Percentiles rank a stretch among this genome's conserved stretches.
phyloP scores from a whole-genome alignment of 768 basidiomycete species.

The Arthromyces matolae region DNA sequence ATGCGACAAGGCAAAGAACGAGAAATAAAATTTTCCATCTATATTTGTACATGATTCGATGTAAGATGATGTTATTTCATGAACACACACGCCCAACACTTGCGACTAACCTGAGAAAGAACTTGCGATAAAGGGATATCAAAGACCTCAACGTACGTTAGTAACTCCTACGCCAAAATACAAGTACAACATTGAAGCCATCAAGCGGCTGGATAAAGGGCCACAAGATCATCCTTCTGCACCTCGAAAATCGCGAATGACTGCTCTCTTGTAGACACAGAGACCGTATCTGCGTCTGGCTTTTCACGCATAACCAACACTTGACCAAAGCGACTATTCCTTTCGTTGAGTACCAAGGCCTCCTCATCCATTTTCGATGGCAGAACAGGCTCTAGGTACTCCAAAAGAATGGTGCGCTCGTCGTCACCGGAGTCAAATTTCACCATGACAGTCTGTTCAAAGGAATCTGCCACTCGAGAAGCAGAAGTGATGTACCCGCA shows the following conservation, averaged over 20 bases:
- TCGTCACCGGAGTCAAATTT: conserved; percentile 29
- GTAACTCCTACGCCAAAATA: neutral
- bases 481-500: conserved; percentile 25
- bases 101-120: no score
- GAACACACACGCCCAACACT: no score
- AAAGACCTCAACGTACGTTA: neutral
- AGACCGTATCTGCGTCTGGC: conserved; percentile 29
- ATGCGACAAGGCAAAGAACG: no score
- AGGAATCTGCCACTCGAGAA: conserved; percentile 22
- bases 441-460: conserved; percentile 22
- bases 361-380: conserved; percentile 40
- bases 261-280: conserved; percentile 34
- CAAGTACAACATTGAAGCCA: no score
- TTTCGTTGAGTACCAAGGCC: conserved; percentile 35
- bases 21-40: no score
- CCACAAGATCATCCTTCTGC: conserved; percentile 30
- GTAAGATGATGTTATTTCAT: no score
- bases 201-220: conserved; percentile 21
- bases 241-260: conserved; percentile 34
- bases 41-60: neutral
- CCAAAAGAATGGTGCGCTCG: conserved; percentile 34
- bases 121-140: no score
- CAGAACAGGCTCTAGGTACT: conserved; percentile 37
- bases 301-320: conserved; percentile 43
- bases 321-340: conserved; percentile 21